Evolutionary conservation across 2,329 filamentous ascomycete species (phyloP).

Genomic region (Curvularia spicifera): DNA sequence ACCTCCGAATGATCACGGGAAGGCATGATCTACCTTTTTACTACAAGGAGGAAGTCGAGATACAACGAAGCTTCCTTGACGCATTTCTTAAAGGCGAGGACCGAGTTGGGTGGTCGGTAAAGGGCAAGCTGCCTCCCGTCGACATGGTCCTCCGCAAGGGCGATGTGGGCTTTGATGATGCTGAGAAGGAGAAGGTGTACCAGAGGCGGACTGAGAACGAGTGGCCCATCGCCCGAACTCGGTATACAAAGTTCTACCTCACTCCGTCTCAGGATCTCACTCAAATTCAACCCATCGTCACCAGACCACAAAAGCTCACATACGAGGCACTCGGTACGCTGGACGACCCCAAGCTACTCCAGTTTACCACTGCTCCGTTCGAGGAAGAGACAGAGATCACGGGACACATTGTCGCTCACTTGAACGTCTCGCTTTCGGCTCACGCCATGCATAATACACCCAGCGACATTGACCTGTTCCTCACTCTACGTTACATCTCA

Average conservation of each 20-base stretch:
- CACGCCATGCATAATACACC: slow-evolving; percentile 51
- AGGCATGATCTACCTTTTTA: slow-evolving; percentile 77
- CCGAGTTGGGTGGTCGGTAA: slow-evolving; percentile 63
- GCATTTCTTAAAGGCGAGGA: slow-evolving; percentile 75
- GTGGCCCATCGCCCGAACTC: slow-evolving; percentile 71
- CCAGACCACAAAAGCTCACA: slow-evolving; percentile 53
- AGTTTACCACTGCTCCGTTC: slow-evolving; percentile 66
- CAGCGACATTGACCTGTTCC: slow-evolving; percentile 67
- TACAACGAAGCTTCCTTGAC: slow-evolving; percentile 72
- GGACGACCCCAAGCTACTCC: slow-evolving; percentile 60
- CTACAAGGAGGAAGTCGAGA: slow-evolving; percentile 70
- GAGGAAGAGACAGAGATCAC: slow-evolving; percentile 72
- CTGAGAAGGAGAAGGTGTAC: slow-evolving; percentile 64
- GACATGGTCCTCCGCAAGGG: slow-evolving; percentile 69
- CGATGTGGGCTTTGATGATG: slow-evolving; percentile 70
- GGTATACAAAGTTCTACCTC: slow-evolving; percentile 68
- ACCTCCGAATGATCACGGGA: slow-evolving; percentile 71
- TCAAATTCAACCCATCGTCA: slow-evolving; percentile 36
- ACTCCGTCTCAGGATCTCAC: slow-evolving; percentile 56
- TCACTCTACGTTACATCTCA: slow-evolving; percentile 65
- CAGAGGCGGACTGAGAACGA: slow-evolving; percentile 63
- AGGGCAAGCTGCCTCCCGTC: slow-evolving; percentile 66
- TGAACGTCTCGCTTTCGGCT: slow-evolving; percentile 64
- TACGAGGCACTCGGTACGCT: slow-evolving; percentile 67
- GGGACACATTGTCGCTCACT: slow-evolving; percentile 68